Evolutionary conservation across 805 yeast genomes (phyloP), one percentile per base, ranked within the genome.

Genomic region (Grigorovia jiainica): DNA sequence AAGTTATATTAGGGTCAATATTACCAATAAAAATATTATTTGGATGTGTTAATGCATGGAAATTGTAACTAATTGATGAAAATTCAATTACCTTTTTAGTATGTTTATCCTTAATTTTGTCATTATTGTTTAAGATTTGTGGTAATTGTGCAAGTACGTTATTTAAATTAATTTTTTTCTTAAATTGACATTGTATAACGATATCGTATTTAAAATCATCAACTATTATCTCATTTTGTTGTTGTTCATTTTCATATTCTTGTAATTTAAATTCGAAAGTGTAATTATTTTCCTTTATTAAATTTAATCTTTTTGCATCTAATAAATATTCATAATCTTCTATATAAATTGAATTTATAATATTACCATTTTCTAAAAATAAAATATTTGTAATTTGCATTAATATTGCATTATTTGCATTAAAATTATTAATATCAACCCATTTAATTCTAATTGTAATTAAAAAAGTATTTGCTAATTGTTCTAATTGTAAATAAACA

Each of bases 21-120:
- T 77, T 76, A 43, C 76, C 69, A 21, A 77, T 69, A 55, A 74
- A 78, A 13, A 78, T 50, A 47, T 72, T 71, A 1, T 82, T 83
- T 1, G 84, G 84, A 46, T 73, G 78, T 5, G 75, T 55, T 38
- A 60, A 43, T 7, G 63, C 62, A 43, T 53, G 58, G 9, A 52
- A 44, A 36, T 57, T 57, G 6, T 42, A 43, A 36, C 56, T 51
- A 3, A 60, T 45, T 4, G 64, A 59, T 61, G 60, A 58, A 35
- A 41, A 44, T 7, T 45, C 46, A 3, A 58, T 36, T 9, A 27
- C 4, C 4, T 18, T n/a, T 5, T 7, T 31, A 33, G 18, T n/a
- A 19, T 31, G 7, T 15, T 30, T 32, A 8, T 30, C 15, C 17
- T 16, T 21, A 20, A n/a, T 6, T 7, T 43, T 41, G n/a, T 50